These are phyloP conservation scores for Tricholoma sp. DNA, from an alignment of 768 basidiomycete species.

Conservation along the genomic window DNA sequence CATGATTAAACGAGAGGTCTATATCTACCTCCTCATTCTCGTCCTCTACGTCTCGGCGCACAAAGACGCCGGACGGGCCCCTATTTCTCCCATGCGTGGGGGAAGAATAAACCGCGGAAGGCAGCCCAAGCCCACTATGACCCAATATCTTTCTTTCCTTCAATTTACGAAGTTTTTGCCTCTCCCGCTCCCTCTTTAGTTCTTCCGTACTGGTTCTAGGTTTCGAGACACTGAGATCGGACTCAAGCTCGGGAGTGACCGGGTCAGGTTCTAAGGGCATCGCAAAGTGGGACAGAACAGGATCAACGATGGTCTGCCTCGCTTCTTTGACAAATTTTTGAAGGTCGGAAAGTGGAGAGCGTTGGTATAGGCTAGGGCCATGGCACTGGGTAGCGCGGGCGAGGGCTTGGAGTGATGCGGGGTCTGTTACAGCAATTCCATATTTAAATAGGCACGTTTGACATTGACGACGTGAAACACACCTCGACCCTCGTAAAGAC, in stretches of 20 bases:
- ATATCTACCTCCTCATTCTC: slow-evolving; percentile 62
- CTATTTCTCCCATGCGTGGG: slow-evolving; percentile 7
- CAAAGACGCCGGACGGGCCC: slow-evolving; percentile 38
- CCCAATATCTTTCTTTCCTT: slow-evolving; percentile 45
- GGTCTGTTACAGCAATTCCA: slow-evolving; percentile 35
- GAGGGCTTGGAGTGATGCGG: slow-evolving; percentile 46
- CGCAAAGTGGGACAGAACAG: slow-evolving; percentile 32
- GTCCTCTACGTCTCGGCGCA: slow-evolving; percentile 53
- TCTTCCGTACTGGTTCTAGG: slow-evolving; percentile 25
- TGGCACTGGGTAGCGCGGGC: slow-evolving; percentile 29
- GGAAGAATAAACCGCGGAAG: not conserved
- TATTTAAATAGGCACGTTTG: not conserved
- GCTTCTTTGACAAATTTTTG: slow-evolving; percentile 26
- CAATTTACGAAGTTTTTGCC: slow-evolving; percentile 49
- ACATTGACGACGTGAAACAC: slow-evolving; percentile 12
- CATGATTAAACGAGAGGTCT: slow-evolving; percentile 40
- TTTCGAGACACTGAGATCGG: slow-evolving; percentile 18
- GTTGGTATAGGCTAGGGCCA: slow-evolving; percentile 6
- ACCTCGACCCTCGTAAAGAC: slow-evolving; percentile 54
- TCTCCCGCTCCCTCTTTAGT: slow-evolving; percentile 37
- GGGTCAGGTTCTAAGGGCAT: slow-evolving; percentile 29
- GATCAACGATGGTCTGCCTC: slow-evolving; percentile 46
- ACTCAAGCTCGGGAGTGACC: slow-evolving; percentile 30
- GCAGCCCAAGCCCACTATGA: slow-evolving; percentile 28
- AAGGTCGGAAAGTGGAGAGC: slow-evolving; percentile 14